These are phyloP conservation scores for Coemansia interrupta DNA, from an alignment of 192 early-diverging fungal genomes.

Conservation along the genomic window DNA sequence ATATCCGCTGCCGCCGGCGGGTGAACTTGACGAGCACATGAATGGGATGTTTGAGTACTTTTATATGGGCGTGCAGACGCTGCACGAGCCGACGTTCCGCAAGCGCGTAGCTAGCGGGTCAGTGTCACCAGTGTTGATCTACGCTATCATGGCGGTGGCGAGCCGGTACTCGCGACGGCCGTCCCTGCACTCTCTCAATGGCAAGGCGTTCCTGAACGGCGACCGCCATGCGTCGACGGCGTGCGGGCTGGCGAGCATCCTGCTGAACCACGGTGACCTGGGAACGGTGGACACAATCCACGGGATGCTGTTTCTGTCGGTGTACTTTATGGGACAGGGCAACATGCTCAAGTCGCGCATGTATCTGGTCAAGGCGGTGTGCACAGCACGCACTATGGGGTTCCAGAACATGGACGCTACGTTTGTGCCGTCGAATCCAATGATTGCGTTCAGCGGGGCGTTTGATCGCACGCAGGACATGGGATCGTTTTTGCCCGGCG, in stretches of 20 bases:
- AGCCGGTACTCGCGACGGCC: conserved; percentile 51
- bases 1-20: conserved; percentile 28
- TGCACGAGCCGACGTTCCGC: conserved; percentile 44
- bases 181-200: conserved; percentile 52
- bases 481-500: neutral
- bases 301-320: conserved; percentile 50
- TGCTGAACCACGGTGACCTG: conserved; percentile 43
- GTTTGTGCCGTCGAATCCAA: conserved; percentile 42
- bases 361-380: conserved; percentile 53
- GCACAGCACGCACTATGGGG: conserved; percentile 47
- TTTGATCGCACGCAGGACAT: conserved; percentile 24
- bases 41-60: conserved; percentile 54
- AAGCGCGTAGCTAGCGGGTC: conserved; percentile 19
- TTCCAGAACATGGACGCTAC: conserved; percentile 46
- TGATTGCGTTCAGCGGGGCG: conserved; percentile 38
- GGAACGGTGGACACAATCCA: conserved; percentile 42
- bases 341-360: conserved; percentile 54
- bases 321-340: conserved; percentile 54
- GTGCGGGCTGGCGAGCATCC: conserved; percentile 43
- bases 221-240: conserved; percentile 46
- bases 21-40: conserved; percentile 45
- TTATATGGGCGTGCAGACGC: conserved; percentile 49
- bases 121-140: conserved; percentile 49
- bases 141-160: conserved; percentile 51
- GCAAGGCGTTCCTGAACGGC: conserved; percentile 51